Percentiles rank a stretch among this genome's conserved stretches.
phyloP scores from a whole-genome alignment of 768 basidiomycete genomes.

The Trametopsis cervina region DNA sequence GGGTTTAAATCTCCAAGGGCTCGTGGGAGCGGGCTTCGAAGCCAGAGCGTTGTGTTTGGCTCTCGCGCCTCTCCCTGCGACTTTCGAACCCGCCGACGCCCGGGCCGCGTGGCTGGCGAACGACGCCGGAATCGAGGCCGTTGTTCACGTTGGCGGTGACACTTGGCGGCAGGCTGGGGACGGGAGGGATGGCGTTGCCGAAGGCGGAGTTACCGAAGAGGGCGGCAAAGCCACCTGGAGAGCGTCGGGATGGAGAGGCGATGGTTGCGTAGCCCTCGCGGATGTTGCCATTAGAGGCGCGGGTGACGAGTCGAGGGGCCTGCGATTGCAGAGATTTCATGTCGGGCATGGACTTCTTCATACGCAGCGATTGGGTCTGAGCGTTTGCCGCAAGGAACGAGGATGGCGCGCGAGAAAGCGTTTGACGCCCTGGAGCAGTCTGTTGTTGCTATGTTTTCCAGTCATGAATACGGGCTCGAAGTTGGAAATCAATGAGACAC shows the following conservation, averaged over 20 bases:
- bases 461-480: background rate
- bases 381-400: slow-evolving; percentile 61
- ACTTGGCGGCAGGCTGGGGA: slow-evolving; percentile 69
- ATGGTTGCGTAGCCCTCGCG: slow-evolving; percentile 83
- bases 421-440: slow-evolving; percentile 48
- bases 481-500: slow-evolving; percentile 1
- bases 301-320: slow-evolving; percentile 71
- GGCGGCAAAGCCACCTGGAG: slow-evolving; percentile 64
- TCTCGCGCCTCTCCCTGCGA: slow-evolving; percentile 46
- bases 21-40: slow-evolving; percentile 84
- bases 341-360: slow-evolving; percentile 99
- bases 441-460: slow-evolving; percentile 30
- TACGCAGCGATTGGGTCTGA: slow-evolving; percentile 54
- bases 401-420: slow-evolving; percentile 76
- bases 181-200: slow-evolving; percentile 55
- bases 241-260: slow-evolving; percentile 72
- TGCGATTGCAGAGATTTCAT: slow-evolving; percentile 82
- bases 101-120: slow-evolving; percentile 83
- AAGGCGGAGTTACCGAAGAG: slow-evolving; percentile 50
- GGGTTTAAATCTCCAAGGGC: slow-evolving; percentile 67
- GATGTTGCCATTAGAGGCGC: slow-evolving; percentile 85
- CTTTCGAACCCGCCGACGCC: slow-evolving; percentile 67
- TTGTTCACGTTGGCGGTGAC: slow-evolving; percentile 40
- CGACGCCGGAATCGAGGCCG: slow-evolving; percentile 46
- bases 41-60: slow-evolving; percentile 51